Evolutionary conservation across 495 filamentous ascomycete species (phyloP), one percentile per base, ranked within the genome.

Genomic region (Durotheca rogersii): DNA sequence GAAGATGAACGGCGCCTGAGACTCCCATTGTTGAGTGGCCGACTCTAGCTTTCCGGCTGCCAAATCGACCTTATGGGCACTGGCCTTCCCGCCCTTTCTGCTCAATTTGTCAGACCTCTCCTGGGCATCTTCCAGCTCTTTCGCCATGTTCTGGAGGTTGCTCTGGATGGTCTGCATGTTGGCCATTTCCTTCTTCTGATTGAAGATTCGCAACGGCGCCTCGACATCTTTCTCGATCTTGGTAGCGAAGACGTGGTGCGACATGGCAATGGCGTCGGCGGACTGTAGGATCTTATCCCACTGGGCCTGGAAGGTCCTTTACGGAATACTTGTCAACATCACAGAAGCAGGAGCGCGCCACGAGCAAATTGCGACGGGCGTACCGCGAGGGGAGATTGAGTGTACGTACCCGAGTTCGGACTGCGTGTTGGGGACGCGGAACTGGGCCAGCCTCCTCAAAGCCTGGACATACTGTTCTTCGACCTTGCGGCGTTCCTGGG

Each of bases 141-240:
- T 92, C 20, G 92, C 91, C 70, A 96, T 80, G 9, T 80, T 75
- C 16, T 79, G 73, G 23, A 99, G 72, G 64, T 95, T 96, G 39
- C 78, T 81, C 57, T 89, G 87, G 42, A 96, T 87, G 27, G 80
- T 88, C 20, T 83, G 81, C 72, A 99, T 88, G 45, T 84, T 84
- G 47, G 88, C 76, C 82, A 95, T 86, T 64, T 97, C 93, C 42
- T 68, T 71, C 29, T 79, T 81, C 67, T 87, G 89, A 42, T 81
- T 83, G 42, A 72, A 79, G 31, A 82, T 81, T 56, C 88, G 84
- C 31, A 99, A 72, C 1, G 94, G 87, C 19, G 78, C 79, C 68
- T 97, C 94, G 37, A 96, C 89, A 66, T 97, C 94, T 43, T 84
- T 80, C 53, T 96, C 91, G 69, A 97, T 88, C 61, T 86, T 87